A percentile compares a stretch with the other conserved stretches of the same genome.
These are phyloP conservation scores for Solanum tacnaense DNA, from an alignment of 257 asterid species.

Conservation along the genomic window DNA sequence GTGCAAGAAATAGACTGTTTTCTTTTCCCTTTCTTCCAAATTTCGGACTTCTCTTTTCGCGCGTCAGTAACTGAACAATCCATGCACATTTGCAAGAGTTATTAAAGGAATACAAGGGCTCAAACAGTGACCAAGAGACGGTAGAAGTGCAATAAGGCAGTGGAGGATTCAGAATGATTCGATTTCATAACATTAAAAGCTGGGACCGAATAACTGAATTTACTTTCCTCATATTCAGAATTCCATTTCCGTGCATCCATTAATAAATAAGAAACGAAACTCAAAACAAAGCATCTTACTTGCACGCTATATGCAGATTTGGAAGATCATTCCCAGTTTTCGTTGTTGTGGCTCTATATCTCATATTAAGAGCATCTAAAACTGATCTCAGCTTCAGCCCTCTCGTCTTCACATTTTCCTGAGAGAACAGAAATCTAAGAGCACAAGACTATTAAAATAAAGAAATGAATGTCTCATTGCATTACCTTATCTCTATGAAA, in stretches of 20 bases:
- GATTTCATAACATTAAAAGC: not conserved
- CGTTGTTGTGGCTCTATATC: conserved; percentile 18
- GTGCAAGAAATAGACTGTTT: not conserved
- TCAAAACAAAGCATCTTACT: conserved; percentile 32
- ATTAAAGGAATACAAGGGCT: conserved; percentile 10
- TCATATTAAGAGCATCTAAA: conserved; percentile 41
- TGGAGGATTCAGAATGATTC: not conserved
- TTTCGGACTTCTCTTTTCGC: conserved; percentile 11
- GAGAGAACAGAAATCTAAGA: conserved; percentile 13
- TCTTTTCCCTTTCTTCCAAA: conserved; percentile 15
- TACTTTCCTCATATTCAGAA: not conserved
- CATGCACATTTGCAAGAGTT: conserved; percentile 29
- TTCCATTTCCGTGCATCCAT: not conserved
- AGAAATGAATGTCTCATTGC: not conserved
- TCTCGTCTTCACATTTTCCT: conserved; percentile 56
- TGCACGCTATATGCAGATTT: conserved; percentile 33
- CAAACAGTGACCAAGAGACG: not conserved
- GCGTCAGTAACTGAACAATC: conserved; percentile 39
- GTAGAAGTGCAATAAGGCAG: not conserved
- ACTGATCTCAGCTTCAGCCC: conserved; percentile 41
- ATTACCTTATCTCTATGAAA: conserved; percentile 70
- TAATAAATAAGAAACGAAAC: not conserved
- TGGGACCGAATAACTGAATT: not conserved
- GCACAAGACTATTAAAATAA: not conserved
- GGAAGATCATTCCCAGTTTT: conserved; percentile 45